These are phyloP conservation scores for Mallotus nudiflorus DNA, from an alignment of 345 rosid genomes.

Conservation along the genomic window DNA sequence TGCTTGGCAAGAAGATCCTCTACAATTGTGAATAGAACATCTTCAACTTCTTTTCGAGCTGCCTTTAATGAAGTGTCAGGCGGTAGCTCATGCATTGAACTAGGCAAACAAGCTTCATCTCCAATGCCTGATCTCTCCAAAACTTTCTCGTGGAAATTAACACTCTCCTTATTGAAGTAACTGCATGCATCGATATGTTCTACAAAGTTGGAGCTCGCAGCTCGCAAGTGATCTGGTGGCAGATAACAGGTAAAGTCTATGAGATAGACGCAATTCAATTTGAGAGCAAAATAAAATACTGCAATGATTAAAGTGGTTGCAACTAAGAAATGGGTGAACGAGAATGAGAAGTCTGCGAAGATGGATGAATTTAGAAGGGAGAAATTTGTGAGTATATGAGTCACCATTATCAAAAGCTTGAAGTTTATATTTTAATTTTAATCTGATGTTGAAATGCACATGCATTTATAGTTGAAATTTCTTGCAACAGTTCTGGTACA, in stretches of 20 bases:
- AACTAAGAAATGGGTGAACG: conserved; percentile 17
- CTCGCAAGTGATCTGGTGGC: conserved; percentile 45
- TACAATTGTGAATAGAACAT: conserved; percentile 46
- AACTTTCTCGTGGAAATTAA: conserved; percentile 47
- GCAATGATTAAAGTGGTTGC: conserved; percentile 22
- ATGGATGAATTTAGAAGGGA: conserved; percentile 18
- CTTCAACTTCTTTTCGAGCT: conserved; percentile 43
- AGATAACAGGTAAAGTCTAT: conserved; percentile 56
- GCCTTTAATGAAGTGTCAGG: conserved; percentile 22
- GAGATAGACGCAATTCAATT: conserved; percentile 44
- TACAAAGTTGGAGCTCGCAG: conserved; percentile 32
- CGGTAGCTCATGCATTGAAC: conserved; percentile 46
- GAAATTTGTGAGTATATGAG: conserved; percentile 20
- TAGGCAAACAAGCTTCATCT: conserved; percentile 50
- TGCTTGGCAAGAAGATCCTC: conserved; percentile 52
- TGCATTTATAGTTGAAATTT: too few species aligned
- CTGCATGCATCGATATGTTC: conserved; percentile 36
- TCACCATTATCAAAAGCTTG: conserved; percentile 15
- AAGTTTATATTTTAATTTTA: neutral
- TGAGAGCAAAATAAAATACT: conserved; percentile 26
- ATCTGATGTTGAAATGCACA: too few species aligned
- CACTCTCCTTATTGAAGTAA: conserved; percentile 32
- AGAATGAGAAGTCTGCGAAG: conserved; percentile 15
- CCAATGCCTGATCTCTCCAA: conserved; percentile 58
- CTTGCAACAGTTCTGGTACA: too few species aligned